Percentiles rank a stretch among this genome's conserved stretches.
phyloP scores from a whole-genome alignment of 2,329 filamentous ascomycete genomes.

The Davidsoniella australis region DNA sequence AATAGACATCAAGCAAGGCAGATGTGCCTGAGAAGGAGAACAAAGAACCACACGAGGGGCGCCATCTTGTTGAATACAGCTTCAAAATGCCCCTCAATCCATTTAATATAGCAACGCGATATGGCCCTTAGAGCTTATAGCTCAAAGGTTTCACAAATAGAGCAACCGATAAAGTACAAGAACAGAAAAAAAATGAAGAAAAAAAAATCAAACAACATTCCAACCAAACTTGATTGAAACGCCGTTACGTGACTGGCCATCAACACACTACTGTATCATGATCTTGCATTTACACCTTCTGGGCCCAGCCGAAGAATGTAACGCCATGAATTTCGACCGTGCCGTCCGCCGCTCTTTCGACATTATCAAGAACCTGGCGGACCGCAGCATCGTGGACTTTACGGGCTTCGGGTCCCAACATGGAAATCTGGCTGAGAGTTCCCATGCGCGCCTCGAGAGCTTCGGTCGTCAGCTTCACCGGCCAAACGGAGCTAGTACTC shows the following conservation, averaged over 20 bases:
- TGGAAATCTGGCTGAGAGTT: constrained; percentile 51
- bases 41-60: background rate
- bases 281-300: constrained; percentile 21
- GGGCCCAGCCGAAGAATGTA: constrained; percentile 48
- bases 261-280: background rate
- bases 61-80: too few species aligned
- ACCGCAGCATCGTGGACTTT: constrained; percentile 32
- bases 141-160: background rate
- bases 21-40: background rate
- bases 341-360: constrained; percentile 41
- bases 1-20: background rate
- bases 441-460: constrained; percentile 45
- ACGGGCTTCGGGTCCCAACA: constrained; percentile 34
- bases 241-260: background rate
- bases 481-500: constrained; percentile 37
- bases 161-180: background rate
- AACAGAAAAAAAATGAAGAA: background rate
- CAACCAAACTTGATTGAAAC: too few species aligned
- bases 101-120: constrained; percentile 3
- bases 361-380: constrained; percentile 35
- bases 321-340: constrained; percentile 47
- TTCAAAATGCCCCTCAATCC: background rate
- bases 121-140: background rate
- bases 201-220: background rate
- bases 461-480: constrained; percentile 38